These are phyloP conservation scores for Psilocybe mexicana DNA, from an alignment of 1,284 basidiomycete species.

Conservation along the genomic window DNA sequence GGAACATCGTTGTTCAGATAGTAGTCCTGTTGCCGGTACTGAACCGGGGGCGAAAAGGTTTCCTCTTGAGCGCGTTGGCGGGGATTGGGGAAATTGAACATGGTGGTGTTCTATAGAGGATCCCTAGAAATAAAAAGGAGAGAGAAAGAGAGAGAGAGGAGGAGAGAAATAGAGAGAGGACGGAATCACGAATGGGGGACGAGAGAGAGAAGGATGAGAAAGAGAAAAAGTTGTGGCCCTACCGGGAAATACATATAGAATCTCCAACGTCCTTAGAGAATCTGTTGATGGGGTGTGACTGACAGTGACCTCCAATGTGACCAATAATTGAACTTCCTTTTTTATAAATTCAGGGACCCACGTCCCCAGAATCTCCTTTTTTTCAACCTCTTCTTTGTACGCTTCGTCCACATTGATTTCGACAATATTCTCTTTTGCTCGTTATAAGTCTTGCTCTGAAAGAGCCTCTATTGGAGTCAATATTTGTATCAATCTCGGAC, in stretches of 20 bases:
- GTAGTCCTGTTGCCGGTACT: constrained; percentile 18
- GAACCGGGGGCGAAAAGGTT: constrained; percentile 17
- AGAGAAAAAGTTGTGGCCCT: not conserved
- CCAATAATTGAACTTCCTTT: not conserved
- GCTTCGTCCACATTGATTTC: too few relatives aligned
- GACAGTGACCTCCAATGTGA: not conserved
- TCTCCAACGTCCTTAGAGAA: not conserved
- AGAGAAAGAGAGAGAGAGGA: constrained; percentile 1
- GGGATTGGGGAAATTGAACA: constrained; percentile 17
- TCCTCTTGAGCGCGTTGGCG: constrained; percentile 16
- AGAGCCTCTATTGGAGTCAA: not conserved
- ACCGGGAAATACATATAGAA: not conserved
- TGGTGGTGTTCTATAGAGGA: constrained; percentile 8
- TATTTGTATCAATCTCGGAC: not conserved
- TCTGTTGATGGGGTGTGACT: not conserved
- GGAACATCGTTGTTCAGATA: constrained; percentile 7
- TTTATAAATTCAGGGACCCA: not conserved
- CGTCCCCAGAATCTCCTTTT: too few relatives aligned
- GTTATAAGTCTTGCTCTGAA: not conserved
- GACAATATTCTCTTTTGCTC: not conserved
- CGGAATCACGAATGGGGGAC: not conserved
- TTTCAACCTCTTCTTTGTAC: too few relatives aligned
- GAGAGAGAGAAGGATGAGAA: not conserved
- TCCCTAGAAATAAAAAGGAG: constrained; percentile 1
- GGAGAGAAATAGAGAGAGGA: not conserved